Conservation (phyloP, 75 land plant genomes). For the Cunninghamia lanceolata region DNA sequence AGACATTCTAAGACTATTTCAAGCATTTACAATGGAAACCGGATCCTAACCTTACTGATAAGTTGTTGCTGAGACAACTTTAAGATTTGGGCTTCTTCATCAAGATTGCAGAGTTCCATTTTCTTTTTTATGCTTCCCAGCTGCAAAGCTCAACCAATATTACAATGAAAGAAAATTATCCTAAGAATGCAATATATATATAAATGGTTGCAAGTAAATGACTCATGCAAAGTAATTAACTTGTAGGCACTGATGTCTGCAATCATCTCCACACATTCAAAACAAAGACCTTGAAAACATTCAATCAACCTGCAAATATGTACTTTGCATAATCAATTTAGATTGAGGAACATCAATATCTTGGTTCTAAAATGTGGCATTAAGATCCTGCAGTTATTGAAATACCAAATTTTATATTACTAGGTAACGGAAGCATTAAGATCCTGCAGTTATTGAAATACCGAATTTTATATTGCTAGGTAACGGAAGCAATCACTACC, state of each 20-base stretch:
- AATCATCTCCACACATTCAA: background rate
- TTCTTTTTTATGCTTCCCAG: constrained; percentile 58
- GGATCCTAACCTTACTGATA: constrained; percentile 62
- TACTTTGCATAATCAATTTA: background rate
- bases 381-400: no score
- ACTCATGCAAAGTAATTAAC: background rate
- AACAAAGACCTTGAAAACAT: background rate
- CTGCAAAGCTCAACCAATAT: constrained; percentile 22
- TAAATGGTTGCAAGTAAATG: background rate
- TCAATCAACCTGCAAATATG: background rate
- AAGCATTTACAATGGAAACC: background rate
- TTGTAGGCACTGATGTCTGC: background rate
- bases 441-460: no score
- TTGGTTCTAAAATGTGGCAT: background rate
- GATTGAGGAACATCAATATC: background rate
- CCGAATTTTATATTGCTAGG: no score
- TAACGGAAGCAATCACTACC: no score
- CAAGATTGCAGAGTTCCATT: constrained; percentile 41
- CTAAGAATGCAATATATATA: background rate
- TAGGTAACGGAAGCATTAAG: no score
- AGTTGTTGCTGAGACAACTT: constrained; percentile 62
- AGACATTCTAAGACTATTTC: background rate
- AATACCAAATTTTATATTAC: no score
- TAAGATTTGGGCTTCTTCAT: constrained; percentile 50
- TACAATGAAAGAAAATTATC: background rate